Percentiles rank a stretch among this genome's conserved stretches.
Conservation (phyloP, 164 flowering plant genomes). For the Cinnamomum micranthum region DNA sequence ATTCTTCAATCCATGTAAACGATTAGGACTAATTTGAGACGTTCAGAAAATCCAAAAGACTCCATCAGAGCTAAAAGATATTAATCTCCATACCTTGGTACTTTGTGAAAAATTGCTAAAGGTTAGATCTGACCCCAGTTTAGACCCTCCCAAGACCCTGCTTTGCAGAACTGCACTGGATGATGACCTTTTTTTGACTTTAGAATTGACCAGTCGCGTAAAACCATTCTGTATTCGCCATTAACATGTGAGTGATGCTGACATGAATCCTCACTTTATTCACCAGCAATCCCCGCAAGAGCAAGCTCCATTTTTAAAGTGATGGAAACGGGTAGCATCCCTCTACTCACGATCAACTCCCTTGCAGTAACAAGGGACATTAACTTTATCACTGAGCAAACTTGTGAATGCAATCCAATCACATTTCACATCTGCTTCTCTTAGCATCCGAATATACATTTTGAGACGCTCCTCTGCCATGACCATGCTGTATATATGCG, state of each 20-base stretch:
- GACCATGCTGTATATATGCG: conserved; percentile 37
- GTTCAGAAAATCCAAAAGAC: not conserved
- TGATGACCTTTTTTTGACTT: no score
- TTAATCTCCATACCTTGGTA: not conserved
- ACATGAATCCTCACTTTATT: not conserved
- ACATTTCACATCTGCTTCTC: conserved; percentile 22
- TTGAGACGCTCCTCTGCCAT: conserved; percentile 40
- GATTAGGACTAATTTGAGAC: no score
- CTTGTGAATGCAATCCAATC: conserved; percentile 42
- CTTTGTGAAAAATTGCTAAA: no score
- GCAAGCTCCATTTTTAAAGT: conserved; percentile 13
- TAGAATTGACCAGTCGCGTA: not conserved
- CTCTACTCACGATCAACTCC: conserved; percentile 16
- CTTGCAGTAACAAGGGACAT: conserved; percentile 13
- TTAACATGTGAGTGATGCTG: not conserved
- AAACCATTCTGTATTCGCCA: not conserved
- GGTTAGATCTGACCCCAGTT: no score
- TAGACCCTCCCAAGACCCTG: no score
- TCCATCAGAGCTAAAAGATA: not conserved
- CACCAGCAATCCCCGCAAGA: conserved; percentile 20
- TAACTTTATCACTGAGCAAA: conserved; percentile 21
- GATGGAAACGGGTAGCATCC: conserved; percentile 19
- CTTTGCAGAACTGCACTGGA: no score
- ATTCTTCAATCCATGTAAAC: no score
- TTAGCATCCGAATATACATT: conserved; percentile 30